Evolutionary conservation across 106 monocot species (phyloP), one percentile per base, ranked within the genome.

Genomic region (Dioscorea dumetorum): DNA sequence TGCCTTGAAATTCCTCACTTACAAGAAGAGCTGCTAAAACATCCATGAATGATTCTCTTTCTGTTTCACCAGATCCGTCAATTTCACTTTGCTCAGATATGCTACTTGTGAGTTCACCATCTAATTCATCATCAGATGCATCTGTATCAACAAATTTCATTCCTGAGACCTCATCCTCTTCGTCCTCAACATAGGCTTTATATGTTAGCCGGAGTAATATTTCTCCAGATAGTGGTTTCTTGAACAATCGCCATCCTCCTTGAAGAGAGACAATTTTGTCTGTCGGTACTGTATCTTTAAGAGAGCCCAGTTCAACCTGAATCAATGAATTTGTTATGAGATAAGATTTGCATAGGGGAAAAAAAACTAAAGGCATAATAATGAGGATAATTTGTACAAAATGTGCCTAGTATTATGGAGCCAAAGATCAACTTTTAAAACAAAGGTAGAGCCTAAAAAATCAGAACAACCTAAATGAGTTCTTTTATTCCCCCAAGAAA

Each of bases 1-100:
- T 97, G 58, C 95, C 95, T 79, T 82, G 91, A 74, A 97, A 97
- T 78, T 97, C 91, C 72, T 97, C 95, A 70, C 95, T 97, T 5
- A 97, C 79, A 74, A 97, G 88, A 79, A 91, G 80, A 32, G 87
- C 91, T 51, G 85, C 84, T 58, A 91, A 50, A 33, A 83, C 69
- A 73, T 91, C 81, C 86, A 95, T 89, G 72, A 95, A 91, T 24
- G 95, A 81, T 57, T 91, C 95, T 68, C 78, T 82, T 58, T 86
- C 88, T 70, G 60, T 85, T 71, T 50, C 73, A 64, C 12, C 19
- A 19, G 61, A 16, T 18, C 60, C 63, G 22, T 33, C 50, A 56
- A 24, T 68, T 65, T 59, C 41, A 50, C 60, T 78, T 62, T 79
- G 48, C 19, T 62, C 71, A 63, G 67, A 70, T 33, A 22, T 20